A percentile compares a stretch with the other conserved stretches of the same genome.
These are phyloP conservation scores for Fusarium scirpi DNA, from an alignment of 2,329 filamentous ascomycete genomes.

Conservation along the genomic window DNA sequence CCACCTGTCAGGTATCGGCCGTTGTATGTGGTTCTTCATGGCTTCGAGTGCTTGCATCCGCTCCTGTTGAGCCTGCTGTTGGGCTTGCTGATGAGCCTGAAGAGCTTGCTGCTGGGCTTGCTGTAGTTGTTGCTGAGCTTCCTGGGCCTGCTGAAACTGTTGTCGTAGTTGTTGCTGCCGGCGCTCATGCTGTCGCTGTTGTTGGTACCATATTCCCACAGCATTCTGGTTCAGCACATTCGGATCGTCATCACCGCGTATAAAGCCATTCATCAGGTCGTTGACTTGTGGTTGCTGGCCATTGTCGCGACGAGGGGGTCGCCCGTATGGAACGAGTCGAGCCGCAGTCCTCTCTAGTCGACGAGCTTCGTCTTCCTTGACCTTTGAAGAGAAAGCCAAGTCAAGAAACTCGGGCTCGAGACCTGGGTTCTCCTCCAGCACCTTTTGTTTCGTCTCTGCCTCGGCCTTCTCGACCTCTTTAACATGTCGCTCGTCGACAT, in stretches of 20 bases:
- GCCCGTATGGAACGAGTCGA: background rate
- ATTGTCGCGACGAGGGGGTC: background rate
- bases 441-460: conserved; percentile 65
- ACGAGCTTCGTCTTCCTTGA: conserved; percentile 57
- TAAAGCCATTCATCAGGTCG: background rate
- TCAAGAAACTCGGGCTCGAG: conserved; percentile 68
- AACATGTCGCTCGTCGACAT: conserved; percentile 68
- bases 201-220: background rate
- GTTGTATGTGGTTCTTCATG: background rate
- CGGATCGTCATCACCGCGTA: background rate
- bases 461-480: conserved; percentile 73
- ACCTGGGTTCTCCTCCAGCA: conserved; percentile 69
- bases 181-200: background rate
- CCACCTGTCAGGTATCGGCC: background rate
- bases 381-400: conserved; percentile 68
- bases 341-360: conserved; percentile 31
- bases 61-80: background rate
- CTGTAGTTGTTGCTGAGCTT: background rate
- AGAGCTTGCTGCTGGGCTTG: background rate
- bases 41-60: background rate
- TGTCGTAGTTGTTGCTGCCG: background rate
- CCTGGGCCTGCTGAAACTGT: background rate
- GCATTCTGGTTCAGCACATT: background rate
- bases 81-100: background rate
- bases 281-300: background rate